These are phyloP conservation scores for Inga oerstediana DNA, from an alignment of 306 rosid species.

Conservation along the genomic window DNA sequence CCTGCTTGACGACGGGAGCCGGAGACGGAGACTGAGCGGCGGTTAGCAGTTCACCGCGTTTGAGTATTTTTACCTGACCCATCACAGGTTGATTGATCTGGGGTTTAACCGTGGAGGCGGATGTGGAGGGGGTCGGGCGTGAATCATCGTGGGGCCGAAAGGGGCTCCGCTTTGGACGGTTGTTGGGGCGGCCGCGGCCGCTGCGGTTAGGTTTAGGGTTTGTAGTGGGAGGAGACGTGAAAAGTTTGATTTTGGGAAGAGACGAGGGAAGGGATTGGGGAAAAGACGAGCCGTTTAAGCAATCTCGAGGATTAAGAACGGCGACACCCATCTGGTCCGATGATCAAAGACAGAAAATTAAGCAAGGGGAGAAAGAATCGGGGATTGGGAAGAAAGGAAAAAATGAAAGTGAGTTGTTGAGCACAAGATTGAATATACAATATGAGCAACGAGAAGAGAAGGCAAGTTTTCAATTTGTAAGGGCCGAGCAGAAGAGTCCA, in stretches of 20 bases:
- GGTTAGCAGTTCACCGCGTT: slow-evolving; percentile 42
- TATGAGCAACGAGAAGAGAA: background rate
- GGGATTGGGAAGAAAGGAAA: background rate
- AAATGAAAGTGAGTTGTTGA: background rate
- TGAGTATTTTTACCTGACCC: slow-evolving; percentile 51
- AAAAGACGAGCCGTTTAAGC: background rate
- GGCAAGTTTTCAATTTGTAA: background rate
- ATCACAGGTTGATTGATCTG: slow-evolving; percentile 11
- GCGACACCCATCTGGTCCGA: slow-evolving; percentile 37
- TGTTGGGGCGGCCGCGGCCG: slow-evolving; percentile 23
- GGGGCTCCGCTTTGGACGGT: slow-evolving; percentile 30
- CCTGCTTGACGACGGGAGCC: background rate
- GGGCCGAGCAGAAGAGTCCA: background rate
- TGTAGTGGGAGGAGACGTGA: background rate
- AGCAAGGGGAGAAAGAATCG: background rate
- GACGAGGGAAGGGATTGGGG: background rate
- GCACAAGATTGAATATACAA: background rate
- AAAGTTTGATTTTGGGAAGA: slow-evolving; percentile 12
- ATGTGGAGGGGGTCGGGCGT: background rate
- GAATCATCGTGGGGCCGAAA: slow-evolving; percentile 3
- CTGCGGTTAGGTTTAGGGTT: slow-evolving; percentile 24
- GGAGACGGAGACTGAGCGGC: background rate
- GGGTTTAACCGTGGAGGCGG: background rate
- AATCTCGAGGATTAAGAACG: slow-evolving; percentile 46
- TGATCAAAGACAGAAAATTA: background rate